Percentiles rank a stretch among this genome's conserved stretches.
Conservation (phyloP, 148 eudicot genomes). For the Chenopodium album region DNA sequence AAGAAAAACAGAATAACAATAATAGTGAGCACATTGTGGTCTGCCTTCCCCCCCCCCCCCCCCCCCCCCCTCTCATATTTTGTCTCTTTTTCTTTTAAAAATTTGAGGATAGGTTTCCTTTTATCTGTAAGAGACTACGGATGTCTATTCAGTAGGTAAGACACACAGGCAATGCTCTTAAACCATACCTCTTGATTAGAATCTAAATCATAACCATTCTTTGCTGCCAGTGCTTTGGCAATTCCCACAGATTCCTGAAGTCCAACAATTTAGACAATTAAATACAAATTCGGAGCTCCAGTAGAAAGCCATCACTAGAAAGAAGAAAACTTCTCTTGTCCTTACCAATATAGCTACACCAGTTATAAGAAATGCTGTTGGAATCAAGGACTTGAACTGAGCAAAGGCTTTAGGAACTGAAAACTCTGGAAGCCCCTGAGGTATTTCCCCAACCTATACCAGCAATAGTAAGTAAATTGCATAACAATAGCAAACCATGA, state of each 20-base stretch:
- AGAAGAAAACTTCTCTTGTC: conserved; percentile 12
- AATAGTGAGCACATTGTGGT: background rate
- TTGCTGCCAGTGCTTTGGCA: conserved; percentile 97
- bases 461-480: background rate
- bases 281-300: conserved; percentile 8
- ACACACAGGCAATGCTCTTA: background rate
- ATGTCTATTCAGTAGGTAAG: background rate
- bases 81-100: background rate
- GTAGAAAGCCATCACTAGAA: conserved; percentile 12
- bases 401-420: conserved; percentile 76
- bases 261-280: conserved; percentile 18
- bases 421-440: conserved; percentile 89
- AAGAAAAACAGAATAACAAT: background rate
- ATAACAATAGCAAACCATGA: background rate
- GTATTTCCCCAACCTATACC: conserved; percentile 89
- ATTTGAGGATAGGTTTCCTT: background rate
- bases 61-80: background rate
- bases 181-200: conserved; percentile 89
- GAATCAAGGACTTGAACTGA: conserved; percentile 67
- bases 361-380: conserved; percentile 86
- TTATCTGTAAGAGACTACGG: background rate
- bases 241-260: conserved; percentile 95
- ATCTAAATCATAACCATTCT: conserved; percentile 94
- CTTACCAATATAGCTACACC: conserved; percentile 96
- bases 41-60: background rate